Conservation (phyloP, 805 yeast species). For the Candida berthetii region DNA sequence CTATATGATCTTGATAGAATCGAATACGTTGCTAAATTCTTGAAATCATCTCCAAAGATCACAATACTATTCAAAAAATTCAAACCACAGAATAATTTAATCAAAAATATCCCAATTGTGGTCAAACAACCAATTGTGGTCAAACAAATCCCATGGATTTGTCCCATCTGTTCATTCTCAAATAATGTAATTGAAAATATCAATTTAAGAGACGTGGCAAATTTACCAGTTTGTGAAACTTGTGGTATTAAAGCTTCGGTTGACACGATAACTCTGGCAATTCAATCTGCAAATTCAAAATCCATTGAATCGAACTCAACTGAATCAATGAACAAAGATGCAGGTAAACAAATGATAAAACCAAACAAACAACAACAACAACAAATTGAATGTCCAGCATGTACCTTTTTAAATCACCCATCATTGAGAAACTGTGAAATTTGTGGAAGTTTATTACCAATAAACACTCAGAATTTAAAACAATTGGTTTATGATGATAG, state of each 20-base stretch:
- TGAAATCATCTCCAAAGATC: slow-evolving; percentile 79
- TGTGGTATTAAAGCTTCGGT: slow-evolving; percentile 54
- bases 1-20: slow-evolving; percentile 33
- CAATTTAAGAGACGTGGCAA: slow-evolving; percentile 17
- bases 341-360: too few relatives aligned
- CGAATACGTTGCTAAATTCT: slow-evolving; percentile 47
- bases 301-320: too few relatives aligned
- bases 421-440: slow-evolving; percentile 76
- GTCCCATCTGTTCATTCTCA: slow-evolving; percentile 82
- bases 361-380: not conserved
- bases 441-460: slow-evolving; percentile 60
- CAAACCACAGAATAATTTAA: slow-evolving; percentile 2
- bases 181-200: slow-evolving; percentile 36
- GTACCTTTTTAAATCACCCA: slow-evolving; percentile 84
- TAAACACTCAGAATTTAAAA: slow-evolving; percentile 16
- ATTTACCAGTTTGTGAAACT: slow-evolving; percentile 43
- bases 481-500: slow-evolving; percentile 24
- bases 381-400: slow-evolving; percentile 38
- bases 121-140: not conserved
- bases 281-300: slow-evolving; percentile 5
- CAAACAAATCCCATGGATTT: slow-evolving; percentile 52
- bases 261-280: slow-evolving; percentile 27
- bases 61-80: slow-evolving; percentile 30
- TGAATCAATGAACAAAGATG: too few relatives aligned
- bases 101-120: not conserved